These are phyloP conservation scores for Citrus glauca DNA, from an alignment of 345 rosid species.

Conservation along the genomic window DNA sequence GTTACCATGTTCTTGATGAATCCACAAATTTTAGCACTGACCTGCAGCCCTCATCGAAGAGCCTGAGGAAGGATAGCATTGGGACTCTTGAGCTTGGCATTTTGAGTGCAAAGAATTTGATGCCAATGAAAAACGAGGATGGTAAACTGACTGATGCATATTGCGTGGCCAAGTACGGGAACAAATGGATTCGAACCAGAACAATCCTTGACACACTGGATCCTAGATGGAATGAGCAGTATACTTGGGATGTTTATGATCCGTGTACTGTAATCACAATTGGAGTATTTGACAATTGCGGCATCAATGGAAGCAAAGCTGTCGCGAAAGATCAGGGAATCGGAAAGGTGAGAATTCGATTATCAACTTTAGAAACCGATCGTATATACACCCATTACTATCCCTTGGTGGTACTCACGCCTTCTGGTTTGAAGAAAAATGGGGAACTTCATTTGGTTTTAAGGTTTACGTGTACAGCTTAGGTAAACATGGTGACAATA, in stretches of 20 bases:
- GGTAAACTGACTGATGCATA: constrained; percentile 82
- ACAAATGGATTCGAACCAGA: constrained; percentile 94
- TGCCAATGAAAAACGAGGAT: constrained; percentile 80
- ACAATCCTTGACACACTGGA: constrained; percentile 73
- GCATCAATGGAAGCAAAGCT: constrained; percentile 59
- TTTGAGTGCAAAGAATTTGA: constrained; percentile 71
- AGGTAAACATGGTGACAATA: constrained; percentile 82
- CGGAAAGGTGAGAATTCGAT: constrained; percentile 88
- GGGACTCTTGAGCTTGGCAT: constrained; percentile 89
- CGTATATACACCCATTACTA: constrained; percentile 89
- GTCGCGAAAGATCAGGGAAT: constrained; percentile 65
- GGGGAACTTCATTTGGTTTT: constrained; percentile 93
- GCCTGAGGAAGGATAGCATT: constrained; percentile 65
- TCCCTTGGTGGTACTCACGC: constrained; percentile 71
- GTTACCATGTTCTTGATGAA: constrained; percentile 97
- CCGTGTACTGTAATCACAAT: constrained; percentile 90
- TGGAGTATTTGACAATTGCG: constrained; percentile 80
- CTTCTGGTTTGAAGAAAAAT: constrained; percentile 69
- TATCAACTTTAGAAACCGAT: constrained; percentile 83
- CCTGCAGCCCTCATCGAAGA: constrained; percentile 89
- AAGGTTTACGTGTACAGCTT: constrained; percentile 79
- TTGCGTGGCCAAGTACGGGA: constrained; percentile 94
- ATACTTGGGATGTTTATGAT: constrained; percentile 95
- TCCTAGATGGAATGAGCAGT: constrained; percentile 94
- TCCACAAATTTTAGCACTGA: constrained; percentile 91